These are phyloP conservation scores for Phytophthora rubi DNA, from an alignment of 352 stramenopile species.

Conservation along the genomic window DNA sequence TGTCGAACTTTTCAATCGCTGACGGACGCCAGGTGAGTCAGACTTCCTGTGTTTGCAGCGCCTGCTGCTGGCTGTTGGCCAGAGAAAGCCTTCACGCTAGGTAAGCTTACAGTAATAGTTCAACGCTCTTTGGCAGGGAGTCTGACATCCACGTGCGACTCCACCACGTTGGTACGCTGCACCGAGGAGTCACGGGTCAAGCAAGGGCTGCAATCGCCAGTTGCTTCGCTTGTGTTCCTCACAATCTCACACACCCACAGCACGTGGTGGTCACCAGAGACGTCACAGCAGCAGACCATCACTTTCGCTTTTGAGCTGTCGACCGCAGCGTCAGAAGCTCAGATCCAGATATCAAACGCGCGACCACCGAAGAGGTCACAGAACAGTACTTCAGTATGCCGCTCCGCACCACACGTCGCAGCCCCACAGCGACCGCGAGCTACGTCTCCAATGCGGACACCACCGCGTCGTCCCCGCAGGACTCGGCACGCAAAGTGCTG, in stretches of 20 bases:
- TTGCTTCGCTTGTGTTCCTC: slow-evolving; percentile 24
- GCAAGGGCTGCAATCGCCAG: background rate
- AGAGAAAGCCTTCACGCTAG: background rate
- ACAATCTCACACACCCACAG: slow-evolving; percentile 6
- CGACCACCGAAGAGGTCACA: slow-evolving; percentile 15
- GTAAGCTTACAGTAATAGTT: too few relatives aligned
- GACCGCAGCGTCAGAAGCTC: background rate
- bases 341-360: slow-evolving; percentile 9
- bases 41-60: background rate
- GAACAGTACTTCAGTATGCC: slow-evolving; percentile 14
- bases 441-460: slow-evolving; percentile 21
- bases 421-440: slow-evolving; percentile 10
- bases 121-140: background rate
- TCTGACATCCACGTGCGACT: background rate
- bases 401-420: slow-evolving; percentile 24
- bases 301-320: background rate
- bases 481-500: slow-evolving; percentile 25
- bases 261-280: background rate
- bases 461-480: slow-evolving; percentile 13
- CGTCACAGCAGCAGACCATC: background rate
- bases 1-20: too few relatives aligned
- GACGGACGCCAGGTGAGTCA: background rate
- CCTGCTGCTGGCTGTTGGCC: background rate
- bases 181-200: slow-evolving; percentile 1
- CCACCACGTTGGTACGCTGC: background rate